Percentiles rank a stretch among this genome's conserved stretches.
These are phyloP conservation scores for Orobanche coerulescens DNA, from an alignment of 257 asterid genomes.

Conservation along the genomic window DNA sequence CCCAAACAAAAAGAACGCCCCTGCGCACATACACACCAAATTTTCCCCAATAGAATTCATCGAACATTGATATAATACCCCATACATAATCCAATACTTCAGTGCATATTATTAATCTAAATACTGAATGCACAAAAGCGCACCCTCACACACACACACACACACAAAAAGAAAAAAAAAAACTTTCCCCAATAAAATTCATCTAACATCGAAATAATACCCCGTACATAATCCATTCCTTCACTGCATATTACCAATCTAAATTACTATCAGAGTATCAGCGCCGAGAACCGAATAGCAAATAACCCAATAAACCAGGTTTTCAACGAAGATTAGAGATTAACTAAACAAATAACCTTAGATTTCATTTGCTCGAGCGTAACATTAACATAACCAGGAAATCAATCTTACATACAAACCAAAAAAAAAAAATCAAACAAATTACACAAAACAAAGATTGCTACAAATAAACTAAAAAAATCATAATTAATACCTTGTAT, in stretches of 20 bases:
- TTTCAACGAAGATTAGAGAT: neutral
- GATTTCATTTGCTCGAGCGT: too few species aligned
- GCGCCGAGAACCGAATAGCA: neutral
- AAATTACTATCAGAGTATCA: too few species aligned
- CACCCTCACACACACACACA: neutral
- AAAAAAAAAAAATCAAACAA: neutral
- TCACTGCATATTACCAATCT: too few species aligned
- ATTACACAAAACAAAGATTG: neutral
- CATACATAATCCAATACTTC: too few species aligned
- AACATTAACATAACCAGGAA: too few species aligned
- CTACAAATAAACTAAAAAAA: too few species aligned
- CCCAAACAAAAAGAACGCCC: neutral
- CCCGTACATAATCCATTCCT: too few species aligned
- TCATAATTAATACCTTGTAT: conserved; percentile 40
- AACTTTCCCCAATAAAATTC: neutral
- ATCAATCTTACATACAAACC: neutral
- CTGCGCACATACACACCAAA: neutral
- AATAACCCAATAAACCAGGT: neutral
- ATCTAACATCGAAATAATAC: neutral
- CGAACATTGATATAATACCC: neutral
- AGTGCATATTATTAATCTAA: too few species aligned
- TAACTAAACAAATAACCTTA: neutral
- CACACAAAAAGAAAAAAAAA: neutral
- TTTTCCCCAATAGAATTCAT: neutral
- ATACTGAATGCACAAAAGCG: neutral